Conservation (phyloP, 2,329 filamentous ascomycete genomes). For the Thermothelomyces thermophilus region DNA sequence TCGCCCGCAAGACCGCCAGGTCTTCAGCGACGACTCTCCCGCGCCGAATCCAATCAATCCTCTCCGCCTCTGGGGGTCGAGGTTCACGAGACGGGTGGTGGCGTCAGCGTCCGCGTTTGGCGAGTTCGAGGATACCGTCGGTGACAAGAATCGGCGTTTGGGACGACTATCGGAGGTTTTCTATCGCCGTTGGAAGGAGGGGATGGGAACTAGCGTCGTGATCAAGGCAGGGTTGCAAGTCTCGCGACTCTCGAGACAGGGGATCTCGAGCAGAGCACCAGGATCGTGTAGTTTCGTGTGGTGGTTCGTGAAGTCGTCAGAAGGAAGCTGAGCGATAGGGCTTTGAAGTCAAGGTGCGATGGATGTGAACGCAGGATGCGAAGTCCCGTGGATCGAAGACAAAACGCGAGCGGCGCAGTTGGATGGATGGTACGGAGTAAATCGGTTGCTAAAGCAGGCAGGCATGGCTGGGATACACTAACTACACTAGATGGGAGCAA, state of each 20-base stretch:
- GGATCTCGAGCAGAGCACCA: no score
- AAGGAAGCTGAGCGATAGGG: neutral
- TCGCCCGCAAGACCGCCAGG: conserved; percentile 35
- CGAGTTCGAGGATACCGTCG: no score
- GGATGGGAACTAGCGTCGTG: no score
- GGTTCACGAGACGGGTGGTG: neutral
- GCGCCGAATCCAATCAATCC: conserved; percentile 1
- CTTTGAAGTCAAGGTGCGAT: no score
- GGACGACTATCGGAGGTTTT: neutral
- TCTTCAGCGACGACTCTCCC: conserved; percentile 25
- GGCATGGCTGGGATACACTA: no score
- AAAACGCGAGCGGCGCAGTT: neutral
- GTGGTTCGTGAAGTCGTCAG: no score
- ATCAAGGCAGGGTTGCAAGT: no score
- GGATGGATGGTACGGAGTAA: neutral
- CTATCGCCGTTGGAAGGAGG: neutral
- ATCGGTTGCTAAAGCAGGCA: neutral
- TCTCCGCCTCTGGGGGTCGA: neutral
- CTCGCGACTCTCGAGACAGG: no score
- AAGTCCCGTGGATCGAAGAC: neutral
- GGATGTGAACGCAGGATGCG: neutral
- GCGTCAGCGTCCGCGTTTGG: neutral
- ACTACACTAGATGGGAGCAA: no score
- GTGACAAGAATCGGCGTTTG: neutral
- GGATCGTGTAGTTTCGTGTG: no score